Conservation (phyloP, 805 yeast genomes). For the Wickerhamiella parazyma region DNA sequence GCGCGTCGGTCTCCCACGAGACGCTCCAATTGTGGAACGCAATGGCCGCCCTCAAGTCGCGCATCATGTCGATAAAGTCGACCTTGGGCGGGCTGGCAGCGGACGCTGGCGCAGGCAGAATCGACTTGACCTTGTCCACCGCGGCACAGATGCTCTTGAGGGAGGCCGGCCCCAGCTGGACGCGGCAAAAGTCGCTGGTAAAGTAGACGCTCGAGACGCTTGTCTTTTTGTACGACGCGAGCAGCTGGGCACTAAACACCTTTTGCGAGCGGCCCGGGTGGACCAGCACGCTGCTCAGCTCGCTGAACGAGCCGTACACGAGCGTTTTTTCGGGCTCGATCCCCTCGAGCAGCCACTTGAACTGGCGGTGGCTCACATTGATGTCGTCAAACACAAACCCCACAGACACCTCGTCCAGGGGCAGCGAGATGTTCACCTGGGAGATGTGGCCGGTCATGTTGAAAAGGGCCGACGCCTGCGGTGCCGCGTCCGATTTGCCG, state of each 20-base stretch:
- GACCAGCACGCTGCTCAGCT: conserved; percentile 1
- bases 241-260: conserved; percentile 8
- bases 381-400: conserved; percentile 2
- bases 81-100: background rate
- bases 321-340: background rate
- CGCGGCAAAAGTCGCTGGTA: conserved; percentile 8
- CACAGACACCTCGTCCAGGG: conserved; percentile 6
- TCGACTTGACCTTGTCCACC: conserved; percentile 5
- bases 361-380: background rate
- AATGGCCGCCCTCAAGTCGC: conserved; percentile 3
- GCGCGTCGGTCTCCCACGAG: conserved; percentile 49
- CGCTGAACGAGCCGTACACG: background rate
- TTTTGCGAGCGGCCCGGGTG: background rate
- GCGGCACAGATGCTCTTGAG: conserved; percentile 8
- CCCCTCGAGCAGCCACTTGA: background rate
- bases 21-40: conserved; percentile 42
- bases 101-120: background rate
- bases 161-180: conserved; percentile 5
- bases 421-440: conserved; percentile 4
- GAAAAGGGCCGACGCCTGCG: background rate
- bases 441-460: background rate
- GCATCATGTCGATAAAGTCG: background rate
- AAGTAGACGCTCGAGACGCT: conserved; percentile 5
- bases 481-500: too few species aligned
- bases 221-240: conserved; percentile 3